Evolutionary conservation across 805 yeast species (phyloP).

Genomic region (Zygosaccharomyces bailii): DNA sequence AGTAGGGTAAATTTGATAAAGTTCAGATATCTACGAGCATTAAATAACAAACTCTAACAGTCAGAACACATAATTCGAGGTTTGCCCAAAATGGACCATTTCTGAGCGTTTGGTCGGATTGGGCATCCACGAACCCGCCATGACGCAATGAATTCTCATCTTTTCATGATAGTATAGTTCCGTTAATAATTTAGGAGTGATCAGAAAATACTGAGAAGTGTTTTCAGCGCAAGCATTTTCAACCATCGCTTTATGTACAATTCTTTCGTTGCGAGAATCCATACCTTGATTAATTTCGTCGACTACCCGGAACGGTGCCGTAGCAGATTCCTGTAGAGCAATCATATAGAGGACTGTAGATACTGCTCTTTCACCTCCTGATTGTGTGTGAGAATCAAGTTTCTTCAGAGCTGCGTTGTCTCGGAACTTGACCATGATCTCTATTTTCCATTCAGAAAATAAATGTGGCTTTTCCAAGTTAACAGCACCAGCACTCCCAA

Average conservation of each 20-base stretch:
- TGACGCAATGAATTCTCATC: slow-evolving; percentile 84
- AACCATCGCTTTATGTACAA: slow-evolving; percentile 82
- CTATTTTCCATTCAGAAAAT: slow-evolving; percentile 78
- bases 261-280: slow-evolving; percentile 90
- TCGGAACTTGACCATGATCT: slow-evolving; percentile 82
- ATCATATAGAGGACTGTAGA: slow-evolving; percentile 88
- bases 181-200: slow-evolving; percentile 86
- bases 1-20: slow-evolving; percentile 2
- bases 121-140: slow-evolving; percentile 53
- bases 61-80: slow-evolving; percentile 28
- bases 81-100: slow-evolving; percentile 38
- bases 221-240: slow-evolving; percentile 67
- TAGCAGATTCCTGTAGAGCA: slow-evolving; percentile 82
- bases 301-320: slow-evolving; percentile 89
- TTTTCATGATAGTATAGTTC: slow-evolving; percentile 70
- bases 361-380: slow-evolving; percentile 97
- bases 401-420: slow-evolving; percentile 66
- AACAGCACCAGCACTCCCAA: slow-evolving; percentile 88
- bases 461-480: slow-evolving; percentile 44
- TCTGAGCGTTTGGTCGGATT: slow-evolving; percentile 35
- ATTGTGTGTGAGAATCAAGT: slow-evolving; percentile 83
- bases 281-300: slow-evolving; percentile 99
- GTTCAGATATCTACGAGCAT: slow-evolving; percentile 7
- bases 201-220: slow-evolving; percentile 80
- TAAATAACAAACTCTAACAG: slow-evolving; percentile 6